phyloP scores from a whole-genome alignment of 495 filamentous ascomycete genomes.

The Trichoderma asperelloides region DNA sequence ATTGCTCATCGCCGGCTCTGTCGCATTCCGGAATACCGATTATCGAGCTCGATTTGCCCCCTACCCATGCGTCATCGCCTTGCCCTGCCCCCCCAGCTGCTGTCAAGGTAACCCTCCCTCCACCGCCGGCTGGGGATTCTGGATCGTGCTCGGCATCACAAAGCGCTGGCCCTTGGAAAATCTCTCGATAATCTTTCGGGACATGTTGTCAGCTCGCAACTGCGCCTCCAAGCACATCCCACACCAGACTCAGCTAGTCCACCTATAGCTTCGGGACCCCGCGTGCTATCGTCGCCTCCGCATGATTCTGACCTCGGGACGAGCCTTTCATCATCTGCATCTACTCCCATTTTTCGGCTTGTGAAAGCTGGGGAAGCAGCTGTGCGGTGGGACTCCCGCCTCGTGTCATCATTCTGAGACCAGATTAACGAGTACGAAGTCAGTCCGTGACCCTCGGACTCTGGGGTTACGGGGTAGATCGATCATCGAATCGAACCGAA shows the following conservation, averaged over 20 bases:
- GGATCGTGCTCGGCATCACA: background rate
- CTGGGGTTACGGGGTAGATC: background rate
- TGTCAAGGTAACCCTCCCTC: background rate
- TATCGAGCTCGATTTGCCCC: background rate
- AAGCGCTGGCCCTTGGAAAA: background rate
- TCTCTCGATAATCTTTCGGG: background rate
- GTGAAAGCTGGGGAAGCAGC: slow-evolving; percentile 5
- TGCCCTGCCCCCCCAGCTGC: background rate
- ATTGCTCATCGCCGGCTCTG: background rate
- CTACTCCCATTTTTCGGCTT: background rate
- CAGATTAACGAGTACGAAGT: slow-evolving; percentile 3
- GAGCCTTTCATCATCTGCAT: background rate
- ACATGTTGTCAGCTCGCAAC: background rate
- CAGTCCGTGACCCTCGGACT: background rate
- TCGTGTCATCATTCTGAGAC: background rate
- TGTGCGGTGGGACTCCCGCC: background rate
- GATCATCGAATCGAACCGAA: background rate
- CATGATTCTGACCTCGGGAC: slow-evolving; percentile 6
- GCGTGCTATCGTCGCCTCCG: background rate
- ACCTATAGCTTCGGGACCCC: background rate
- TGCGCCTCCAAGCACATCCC: background rate
- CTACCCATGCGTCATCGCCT: background rate
- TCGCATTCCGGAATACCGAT: background rate
- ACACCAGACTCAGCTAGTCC: background rate
- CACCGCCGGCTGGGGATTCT: background rate